Evolutionary conservation across 805 yeast species (phyloP), one percentile per base, ranked within the genome.

Genomic region (Myxozyma nipponensis): DNA sequence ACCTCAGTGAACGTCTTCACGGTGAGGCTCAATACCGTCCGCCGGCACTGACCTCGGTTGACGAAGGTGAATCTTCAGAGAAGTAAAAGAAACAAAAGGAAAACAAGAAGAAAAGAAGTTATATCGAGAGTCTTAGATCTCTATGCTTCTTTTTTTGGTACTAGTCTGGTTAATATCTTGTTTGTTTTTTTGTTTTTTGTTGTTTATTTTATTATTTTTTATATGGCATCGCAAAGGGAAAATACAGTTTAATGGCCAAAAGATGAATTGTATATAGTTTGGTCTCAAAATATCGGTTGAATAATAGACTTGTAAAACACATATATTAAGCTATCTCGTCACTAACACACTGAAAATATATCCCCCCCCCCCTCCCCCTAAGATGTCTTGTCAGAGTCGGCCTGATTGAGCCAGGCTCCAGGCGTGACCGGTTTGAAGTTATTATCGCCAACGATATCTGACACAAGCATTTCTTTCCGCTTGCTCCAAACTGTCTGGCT

Each of bases 1-100:
- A 86, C 68, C 77, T 88, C 55, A 71, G 82, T 60, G 95, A 86
- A 72, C 79, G 78, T 66, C 80, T 81, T 64, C 96, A 88, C 66
- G 96, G 82, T 66, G 95, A 88, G 50, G 32, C 17, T 22, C 41
- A 40, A 36, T 48, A 37, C 43, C 19, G 35, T 15, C 21, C 17
- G 4, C 3, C 38, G 4, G 34, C 47, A 18, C 42, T 36, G 7
- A 24, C 45, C 6, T 25, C 46, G 17, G 34, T 39, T 28, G 47
- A 42, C 40, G 44, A 37, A 2, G 36, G 44, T 23, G 52, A 47
- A 34, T 38, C 39, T 17, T 38, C 40, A 21, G 46, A 52, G 44
- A 52, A 51, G 56, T 24, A 42, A 43, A 30, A 5, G 7, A 7
- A 7, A 35, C 13, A 13, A 13, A 28, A 9, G 32, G 32, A 9